Base-by-base conservation (phyloP, 306 rosid species). In the Gleditsia sinensis region DNA sequence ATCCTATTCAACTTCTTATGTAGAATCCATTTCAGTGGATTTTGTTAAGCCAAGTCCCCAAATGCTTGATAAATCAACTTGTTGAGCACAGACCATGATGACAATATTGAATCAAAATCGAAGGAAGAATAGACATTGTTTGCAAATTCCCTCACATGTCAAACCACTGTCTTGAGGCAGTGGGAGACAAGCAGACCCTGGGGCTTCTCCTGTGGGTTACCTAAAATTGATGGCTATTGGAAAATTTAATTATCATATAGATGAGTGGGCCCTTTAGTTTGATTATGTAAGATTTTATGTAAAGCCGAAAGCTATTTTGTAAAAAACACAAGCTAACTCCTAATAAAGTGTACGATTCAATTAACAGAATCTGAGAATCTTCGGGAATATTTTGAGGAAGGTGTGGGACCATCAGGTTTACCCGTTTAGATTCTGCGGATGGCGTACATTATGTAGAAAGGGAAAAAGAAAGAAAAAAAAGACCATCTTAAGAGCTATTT, bases 381-480 rank as follows among this genome's bases (percentile, higher is more conserved):
- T 34, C 42, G 11, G 20, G 53, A 58, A 48, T 24, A 49, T 37
- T n/a, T 70, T 56, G n/a, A 62, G 16, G 19, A 14, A 9, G 5
- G 57, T 56, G 61, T 56, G 61, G 83, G 75, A 14, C 76, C 82
- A 32, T n/a, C 42, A 36, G 25, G 63, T 74, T 75, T 67, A 21
- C 69, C 73, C 67, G 24, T 33, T 33, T 53, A 59, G 86, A 86
- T 81, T 69, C 63, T 81, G 76, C 34, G 70, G 64, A 49, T 78
- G 80, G 48, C 68, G 43, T 40, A n/a, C 51, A 23, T 43, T 67
- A 78, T 77, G 80, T n/a, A n/a, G n/a, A n/a, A n/a, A n/a, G n/a
- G 24, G 55, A 17, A 42, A 53, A 63, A 74, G 34, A 32, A 68
- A 55, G 21, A 37, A 63, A 28, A 8, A 23, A 75, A 27, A 4